These are phyloP conservation scores for Omphalea diandra DNA, from an alignment of 441 rosid genomes.

Conservation along the genomic window DNA sequence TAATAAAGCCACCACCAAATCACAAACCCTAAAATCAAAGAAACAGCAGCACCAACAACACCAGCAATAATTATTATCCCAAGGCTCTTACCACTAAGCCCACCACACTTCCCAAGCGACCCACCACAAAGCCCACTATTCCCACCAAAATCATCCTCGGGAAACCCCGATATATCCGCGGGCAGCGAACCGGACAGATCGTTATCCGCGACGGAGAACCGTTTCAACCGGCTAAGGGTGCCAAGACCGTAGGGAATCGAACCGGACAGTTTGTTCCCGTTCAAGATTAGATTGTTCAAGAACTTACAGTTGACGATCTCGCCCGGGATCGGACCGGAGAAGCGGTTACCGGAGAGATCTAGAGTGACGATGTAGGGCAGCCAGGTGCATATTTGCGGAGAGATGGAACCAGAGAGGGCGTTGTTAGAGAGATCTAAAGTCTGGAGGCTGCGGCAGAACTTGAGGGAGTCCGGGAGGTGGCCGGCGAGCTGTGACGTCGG, in stretches of 20 bases:
- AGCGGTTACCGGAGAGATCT: conserved; percentile 62
- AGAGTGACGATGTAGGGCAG: conserved; percentile 67
- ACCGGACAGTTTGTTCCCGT: conserved; percentile 60
- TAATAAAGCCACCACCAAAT: conserved; percentile 86
- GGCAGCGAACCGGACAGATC: conserved; percentile 65
- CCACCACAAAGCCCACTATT: conserved; percentile 73
- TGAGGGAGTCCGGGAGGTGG: conserved; percentile 55
- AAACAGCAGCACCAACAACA: conserved; percentile 69
- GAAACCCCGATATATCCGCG: conserved; percentile 23
- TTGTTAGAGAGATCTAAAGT: conserved; percentile 66
- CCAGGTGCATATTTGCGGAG: conserved; percentile 66
- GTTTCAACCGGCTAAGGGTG: conserved; percentile 46
- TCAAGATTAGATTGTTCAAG: conserved; percentile 53
- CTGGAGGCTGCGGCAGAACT: conserved; percentile 65
- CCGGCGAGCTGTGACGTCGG: conserved; percentile 56
- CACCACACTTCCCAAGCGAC: conserved; percentile 65
- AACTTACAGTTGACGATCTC: conserved; percentile 58
- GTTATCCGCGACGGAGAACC: conserved; percentile 67
- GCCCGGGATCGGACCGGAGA: conserved; percentile 63
- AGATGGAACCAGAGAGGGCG: conserved; percentile 61
- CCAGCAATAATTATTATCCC: conserved; percentile 79
- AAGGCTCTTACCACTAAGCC: conserved; percentile 70
- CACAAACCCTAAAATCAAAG: conserved; percentile 65
- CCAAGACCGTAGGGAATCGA: conserved; percentile 55
- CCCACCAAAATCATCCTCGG: conserved; percentile 49